Evolutionary conservation across 345 rosid genomes (phyloP).

Genomic region (Zanthoxylum bungeanum): DNA sequence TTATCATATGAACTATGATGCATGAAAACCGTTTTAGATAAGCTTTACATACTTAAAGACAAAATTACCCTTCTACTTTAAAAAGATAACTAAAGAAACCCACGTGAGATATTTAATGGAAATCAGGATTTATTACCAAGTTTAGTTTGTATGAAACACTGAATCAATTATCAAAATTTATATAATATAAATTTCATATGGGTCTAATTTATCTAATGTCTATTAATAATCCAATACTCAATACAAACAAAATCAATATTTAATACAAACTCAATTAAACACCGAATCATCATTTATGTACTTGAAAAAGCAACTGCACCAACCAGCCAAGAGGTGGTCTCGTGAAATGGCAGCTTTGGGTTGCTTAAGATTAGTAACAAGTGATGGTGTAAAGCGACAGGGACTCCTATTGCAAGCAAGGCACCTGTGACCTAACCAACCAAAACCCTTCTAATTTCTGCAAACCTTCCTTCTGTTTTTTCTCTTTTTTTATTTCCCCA

Average conservation of each 20-base stretch:
- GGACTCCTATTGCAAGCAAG: constrained; percentile 37
- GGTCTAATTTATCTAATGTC: no score
- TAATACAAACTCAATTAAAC: no score
- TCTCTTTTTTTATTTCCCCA: not conserved
- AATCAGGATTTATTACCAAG: no score
- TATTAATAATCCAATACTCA: no score
- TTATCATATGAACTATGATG: constrained; percentile 17
- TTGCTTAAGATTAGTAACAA: constrained; percentile 31
- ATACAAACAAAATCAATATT: no score
- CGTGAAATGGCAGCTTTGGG: constrained; percentile 37
- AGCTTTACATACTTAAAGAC: constrained; percentile 1
- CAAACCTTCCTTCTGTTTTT: not conserved
- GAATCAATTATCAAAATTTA: no score
- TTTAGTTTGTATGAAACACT: no score
- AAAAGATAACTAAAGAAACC: not conserved
- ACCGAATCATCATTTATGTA: no score
- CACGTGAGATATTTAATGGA: not conserved
- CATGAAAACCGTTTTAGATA: not conserved
- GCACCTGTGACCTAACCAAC: constrained; percentile 22
- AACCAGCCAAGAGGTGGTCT: constrained; percentile 23
- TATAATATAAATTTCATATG: no score
- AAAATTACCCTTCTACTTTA: constrained; percentile 7
- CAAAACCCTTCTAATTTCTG: not conserved
- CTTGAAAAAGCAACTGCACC: constrained; percentile 29
- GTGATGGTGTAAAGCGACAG: constrained; percentile 38